These are phyloP conservation scores for Fabrea salina DNA, from an alignment of 169 alveolate species.

Conservation along the genomic window DNA sequence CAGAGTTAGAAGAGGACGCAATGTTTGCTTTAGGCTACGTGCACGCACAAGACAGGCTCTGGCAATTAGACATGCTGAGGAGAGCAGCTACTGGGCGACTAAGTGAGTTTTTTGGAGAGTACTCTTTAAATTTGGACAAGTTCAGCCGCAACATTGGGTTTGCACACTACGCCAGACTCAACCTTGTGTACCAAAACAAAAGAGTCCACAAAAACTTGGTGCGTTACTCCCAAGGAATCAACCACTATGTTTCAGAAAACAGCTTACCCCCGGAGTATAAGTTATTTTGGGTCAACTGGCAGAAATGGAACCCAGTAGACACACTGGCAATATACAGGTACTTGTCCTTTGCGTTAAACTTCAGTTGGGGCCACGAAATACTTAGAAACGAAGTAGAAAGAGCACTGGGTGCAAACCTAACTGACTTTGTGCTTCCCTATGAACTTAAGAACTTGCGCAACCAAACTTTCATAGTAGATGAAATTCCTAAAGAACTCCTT, in stretches of 20 bases:
- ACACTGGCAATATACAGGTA: not conserved
- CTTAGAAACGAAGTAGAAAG: not conserved
- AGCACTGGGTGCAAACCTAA: not conserved
- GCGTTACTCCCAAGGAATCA: slow-evolving; percentile 9
- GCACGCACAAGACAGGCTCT: slow-evolving; percentile 12
- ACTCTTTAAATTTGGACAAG: not conserved
- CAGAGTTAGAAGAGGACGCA: not conserved
- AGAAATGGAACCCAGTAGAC: not conserved
- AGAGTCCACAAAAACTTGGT: not conserved
- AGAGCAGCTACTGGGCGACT: slow-evolving; percentile 14
- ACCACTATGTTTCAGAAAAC: not conserved
- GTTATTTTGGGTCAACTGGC: not conserved
- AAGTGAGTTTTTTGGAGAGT: slow-evolving; percentile 16
- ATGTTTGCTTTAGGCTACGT: slow-evolving; percentile 25
- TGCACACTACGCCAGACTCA: not conserved
- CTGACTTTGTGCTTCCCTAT: not conserved
- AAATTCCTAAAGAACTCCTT: not conserved
- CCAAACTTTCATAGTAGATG: not conserved
- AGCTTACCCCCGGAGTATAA: not conserved
- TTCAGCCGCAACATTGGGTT: not conserved
- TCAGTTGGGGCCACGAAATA: not conserved
- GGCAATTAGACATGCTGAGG: slow-evolving; percentile 18
- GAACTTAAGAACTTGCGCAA: not conserved
- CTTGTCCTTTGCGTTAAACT: not conserved
- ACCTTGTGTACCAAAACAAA: not conserved